Evolutionary conservation across 2,329 filamentous ascomycete genomes (phyloP).

Genomic region (Rachicladosporium sp.): DNA sequence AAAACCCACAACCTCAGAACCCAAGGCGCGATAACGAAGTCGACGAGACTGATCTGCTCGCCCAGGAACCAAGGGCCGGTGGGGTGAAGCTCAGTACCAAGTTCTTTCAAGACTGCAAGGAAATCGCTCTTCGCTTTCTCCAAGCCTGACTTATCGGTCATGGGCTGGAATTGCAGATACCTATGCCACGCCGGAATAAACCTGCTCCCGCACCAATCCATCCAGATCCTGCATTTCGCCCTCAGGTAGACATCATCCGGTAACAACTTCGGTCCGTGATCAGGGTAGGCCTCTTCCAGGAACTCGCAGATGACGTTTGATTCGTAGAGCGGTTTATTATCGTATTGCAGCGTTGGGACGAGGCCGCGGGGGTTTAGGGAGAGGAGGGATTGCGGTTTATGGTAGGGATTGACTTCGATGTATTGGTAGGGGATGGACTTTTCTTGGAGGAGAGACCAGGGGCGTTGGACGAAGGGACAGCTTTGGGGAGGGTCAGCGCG

Average conservation of each 20-base stretch:
- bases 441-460: slow-evolving; percentile 61
- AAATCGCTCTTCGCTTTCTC: slow-evolving; percentile 48
- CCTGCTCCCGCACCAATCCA: slow-evolving; percentile 55
- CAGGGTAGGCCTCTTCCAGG: slow-evolving; percentile 56
- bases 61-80: slow-evolving; percentile 58
- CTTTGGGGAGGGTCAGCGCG: slow-evolving; percentile 1
- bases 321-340: slow-evolving; percentile 55
- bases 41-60: slow-evolving; percentile 50
- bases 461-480: slow-evolving; percentile 55
- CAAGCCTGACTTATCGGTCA: slow-evolving; percentile 26
- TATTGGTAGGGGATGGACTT: slow-evolving; percentile 59
- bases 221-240: slow-evolving; percentile 59
- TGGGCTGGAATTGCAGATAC: slow-evolving; percentile 38
- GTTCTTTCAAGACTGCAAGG: slow-evolving; percentile 44
- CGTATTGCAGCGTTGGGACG: slow-evolving; percentile 54
- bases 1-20: slow-evolving; percentile 57
- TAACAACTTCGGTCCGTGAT: slow-evolving; percentile 40
- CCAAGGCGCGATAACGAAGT: slow-evolving; percentile 63
- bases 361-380: slow-evolving; percentile 63
- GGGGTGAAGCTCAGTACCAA: slow-evolving; percentile 49
- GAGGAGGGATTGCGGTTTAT: slow-evolving; percentile 56
- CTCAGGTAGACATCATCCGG: slow-evolving; percentile 51
- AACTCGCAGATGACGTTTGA: slow-evolving; percentile 64
- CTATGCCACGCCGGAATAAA: slow-evolving; percentile 61
- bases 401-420: slow-evolving; percentile 62